A percentile compares a stretch with the other conserved stretches of the same genome.
Evolutionary conservation across 2,329 filamentous ascomycete species (phyloP).

Genomic region (Madurella fahalii): DNA sequence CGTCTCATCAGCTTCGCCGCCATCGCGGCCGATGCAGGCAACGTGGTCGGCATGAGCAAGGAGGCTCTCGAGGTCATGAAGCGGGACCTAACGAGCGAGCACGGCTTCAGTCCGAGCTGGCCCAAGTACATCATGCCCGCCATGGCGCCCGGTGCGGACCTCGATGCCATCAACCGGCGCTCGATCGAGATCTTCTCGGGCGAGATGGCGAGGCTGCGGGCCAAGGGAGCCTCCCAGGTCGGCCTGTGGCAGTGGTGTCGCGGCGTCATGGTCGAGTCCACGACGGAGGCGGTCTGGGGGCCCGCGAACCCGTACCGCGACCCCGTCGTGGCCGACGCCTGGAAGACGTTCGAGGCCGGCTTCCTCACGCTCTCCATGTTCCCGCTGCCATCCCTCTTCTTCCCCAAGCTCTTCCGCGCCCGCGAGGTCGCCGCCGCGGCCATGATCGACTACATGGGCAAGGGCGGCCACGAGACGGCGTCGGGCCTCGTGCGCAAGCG

Average conservation of each 20-base stretch:
- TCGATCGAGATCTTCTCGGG: conserved; percentile 20
- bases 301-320: conserved; percentile 28
- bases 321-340: conserved; percentile 21
- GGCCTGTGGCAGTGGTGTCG: conserved; percentile 23
- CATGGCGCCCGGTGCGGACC: conserved; percentile 14
- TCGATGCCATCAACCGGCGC: conserved; percentile 24
- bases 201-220: conserved; percentile 17
- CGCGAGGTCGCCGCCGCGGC: conserved; percentile 11
- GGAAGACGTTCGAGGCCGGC: conserved; percentile 19
- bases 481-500: conserved; percentile 25
- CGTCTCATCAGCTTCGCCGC: conserved; percentile 27
- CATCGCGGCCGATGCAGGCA: conserved; percentile 23
- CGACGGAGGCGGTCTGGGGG: conserved; percentile 27
- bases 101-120: conserved; percentile 15
- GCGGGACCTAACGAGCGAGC: conserved; percentile 10
- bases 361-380: conserved; percentile 12
- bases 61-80: conserved; percentile 24
- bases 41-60: conserved; percentile 27
- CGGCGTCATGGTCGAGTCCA: conserved; percentile 21
- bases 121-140: conserved; percentile 12
- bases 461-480: conserved; percentile 23
- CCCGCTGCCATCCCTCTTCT: neutral
- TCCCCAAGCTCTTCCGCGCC: conserved; percentile 8
- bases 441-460: conserved; percentile 22
- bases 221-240: conserved; percentile 1